phyloP scores from a whole-genome alignment of 371 early-diverging fungal species.

The Basidiobolus heterosporus region DNA sequence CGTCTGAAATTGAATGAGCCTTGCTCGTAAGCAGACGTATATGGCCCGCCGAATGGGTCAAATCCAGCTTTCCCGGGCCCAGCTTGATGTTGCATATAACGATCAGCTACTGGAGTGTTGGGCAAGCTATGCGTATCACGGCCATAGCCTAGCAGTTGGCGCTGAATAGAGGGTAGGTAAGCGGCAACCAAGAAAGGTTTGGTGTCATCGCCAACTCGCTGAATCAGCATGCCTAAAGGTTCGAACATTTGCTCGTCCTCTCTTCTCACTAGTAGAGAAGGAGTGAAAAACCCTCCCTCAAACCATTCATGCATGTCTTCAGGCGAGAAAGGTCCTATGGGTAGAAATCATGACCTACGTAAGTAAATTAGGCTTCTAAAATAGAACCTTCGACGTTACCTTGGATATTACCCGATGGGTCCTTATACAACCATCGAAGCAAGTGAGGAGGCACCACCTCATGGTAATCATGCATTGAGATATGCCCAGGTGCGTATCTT shows the following conservation, averaged over 20 bases:
- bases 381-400: constrained; percentile 3
- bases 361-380: too few relatives aligned
- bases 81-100: neutral
- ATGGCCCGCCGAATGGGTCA: constrained; percentile 4
- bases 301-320: constrained; percentile 79
- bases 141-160: neutral
- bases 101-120: neutral
- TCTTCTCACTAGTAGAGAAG: constrained; percentile 46
- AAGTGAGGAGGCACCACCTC: neutral
- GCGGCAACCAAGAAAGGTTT: constrained; percentile 35
- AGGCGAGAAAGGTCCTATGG: constrained; percentile 45
- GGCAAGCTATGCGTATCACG: neutral
- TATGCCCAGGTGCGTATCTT: neutral
- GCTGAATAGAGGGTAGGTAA: neutral
- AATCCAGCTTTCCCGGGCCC: neutral
- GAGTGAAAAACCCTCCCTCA: constrained; percentile 58
- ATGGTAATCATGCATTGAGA: neutral
- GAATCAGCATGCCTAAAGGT: constrained; percentile 37
- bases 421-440: constrained; percentile 35
- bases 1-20: constrained; percentile 4
- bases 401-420: constrained; percentile 21
- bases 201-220: constrained; percentile 38
- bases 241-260: constrained; percentile 56
- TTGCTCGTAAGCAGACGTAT: constrained; percentile 7
- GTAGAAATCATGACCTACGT: too few relatives aligned